Evolutionary conservation across 2,329 filamentous ascomycete genomes (phyloP).

Genomic region (Ceratocystis ficicola): DNA sequence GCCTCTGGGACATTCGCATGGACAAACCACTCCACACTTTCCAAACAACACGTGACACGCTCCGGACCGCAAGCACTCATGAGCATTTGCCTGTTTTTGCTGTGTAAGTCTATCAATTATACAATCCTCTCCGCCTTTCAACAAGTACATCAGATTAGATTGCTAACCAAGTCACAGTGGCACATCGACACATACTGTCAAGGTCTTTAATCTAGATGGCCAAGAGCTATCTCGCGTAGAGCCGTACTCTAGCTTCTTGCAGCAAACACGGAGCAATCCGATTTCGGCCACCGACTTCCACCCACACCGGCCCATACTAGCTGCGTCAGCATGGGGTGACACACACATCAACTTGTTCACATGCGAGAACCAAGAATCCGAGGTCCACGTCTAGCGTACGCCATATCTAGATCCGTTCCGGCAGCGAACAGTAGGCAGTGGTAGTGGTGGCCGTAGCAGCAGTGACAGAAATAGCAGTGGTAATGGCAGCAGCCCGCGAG

Average conservation of each 20-base stretch:
- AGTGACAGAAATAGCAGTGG: too few relatives aligned
- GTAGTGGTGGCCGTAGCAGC: not conserved
- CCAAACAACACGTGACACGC: constrained; percentile 60
- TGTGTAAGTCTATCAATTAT: constrained; percentile 48
- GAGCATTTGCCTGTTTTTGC: constrained; percentile 95
- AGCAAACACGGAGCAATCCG: constrained; percentile 65
- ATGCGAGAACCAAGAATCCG: constrained; percentile 42
- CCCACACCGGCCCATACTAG: constrained; percentile 83
- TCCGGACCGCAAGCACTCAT: constrained; percentile 81
- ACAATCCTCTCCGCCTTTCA: not conserved
- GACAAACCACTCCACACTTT: constrained; percentile 63
- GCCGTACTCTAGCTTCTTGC: constrained; percentile 79
- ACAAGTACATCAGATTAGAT: not conserved
- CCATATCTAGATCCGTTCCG: constrained; percentile 18
- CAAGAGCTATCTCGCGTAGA: constrained; percentile 70
- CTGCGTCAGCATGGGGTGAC: constrained; percentile 74
- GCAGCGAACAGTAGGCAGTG: not conserved
- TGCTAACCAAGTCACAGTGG: constrained; percentile 44
- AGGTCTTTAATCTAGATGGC: constrained; percentile 83
- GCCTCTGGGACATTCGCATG: constrained; percentile 91
- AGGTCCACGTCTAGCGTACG: constrained; percentile 17
- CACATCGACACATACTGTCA: constrained; percentile 75
- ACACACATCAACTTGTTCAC: constrained; percentile 82
- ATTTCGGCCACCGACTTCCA: constrained; percentile 90
- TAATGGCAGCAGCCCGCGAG: not conserved